Base-by-base conservation (phyloP, 345 rosid genomes). In the Citrus sp. region DNA sequence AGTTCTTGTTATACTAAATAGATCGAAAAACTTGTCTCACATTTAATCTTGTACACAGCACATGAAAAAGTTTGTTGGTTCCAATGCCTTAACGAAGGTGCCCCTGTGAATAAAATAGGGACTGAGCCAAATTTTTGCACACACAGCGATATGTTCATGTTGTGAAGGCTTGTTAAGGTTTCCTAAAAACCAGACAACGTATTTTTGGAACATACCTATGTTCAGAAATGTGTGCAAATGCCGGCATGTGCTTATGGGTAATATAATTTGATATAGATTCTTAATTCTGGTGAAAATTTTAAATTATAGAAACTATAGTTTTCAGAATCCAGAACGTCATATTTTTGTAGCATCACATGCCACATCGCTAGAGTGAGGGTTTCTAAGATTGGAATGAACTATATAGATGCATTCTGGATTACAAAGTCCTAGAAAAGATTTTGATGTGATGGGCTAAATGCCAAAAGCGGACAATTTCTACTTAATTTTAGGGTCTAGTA, bases 151-250 rank as follows among this genome's bases (percentile, higher is more conserved):
- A 13, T 59, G 62, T 34, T 35, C 54, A 58, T 0, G 30, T 38
- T 61, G n/a, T 18, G 56, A 60, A 73, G 28, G 69, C 56, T 38
- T 74, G 35, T 74, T 40, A 42, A 74, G 66, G 66, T 61, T 71
- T 73, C 34, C 66, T 12, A 56, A 34, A 73, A 59, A 1, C 76
- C 5, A 28, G 69, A 63, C 40, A 74, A 40, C 14, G 2, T 19
- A 12, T 62, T 22, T 27, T 51, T 19, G 37, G 6, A 75, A 49
- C 58, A 46, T 28, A 28, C 30, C 16, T 21, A 4, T 75, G 42
- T 63, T 21, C 30, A 21, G 61, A 42, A 62, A 9, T 51, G 16
- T 16, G 25, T 70, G 60, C n/a, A 28, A 27, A 49, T 18, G 37
- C 19, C 27, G 25, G 7, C 24, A 18, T 70, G 60, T 70, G 24